Evolutionary conservation across 805 yeast genomes (phyloP).

Genomic region (Candida ulmi): DNA sequence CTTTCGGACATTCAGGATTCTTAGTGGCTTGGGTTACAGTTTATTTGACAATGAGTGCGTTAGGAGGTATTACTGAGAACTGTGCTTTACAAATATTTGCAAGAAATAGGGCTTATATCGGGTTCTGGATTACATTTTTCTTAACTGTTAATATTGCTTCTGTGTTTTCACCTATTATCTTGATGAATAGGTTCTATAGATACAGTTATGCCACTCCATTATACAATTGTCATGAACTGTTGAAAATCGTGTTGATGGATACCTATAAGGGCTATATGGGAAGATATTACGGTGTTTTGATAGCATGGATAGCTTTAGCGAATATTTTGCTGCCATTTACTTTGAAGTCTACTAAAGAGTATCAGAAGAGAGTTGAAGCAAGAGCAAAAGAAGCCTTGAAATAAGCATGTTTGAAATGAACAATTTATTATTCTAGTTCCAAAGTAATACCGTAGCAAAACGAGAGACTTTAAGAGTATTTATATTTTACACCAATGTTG

Average conservation of each 20-base stretch:
- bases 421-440: too few relatives aligned
- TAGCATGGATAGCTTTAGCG: conserved; percentile 53
- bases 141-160: conserved; percentile 61
- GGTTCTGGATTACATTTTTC: conserved; percentile 68
- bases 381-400: neutral
- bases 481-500: too few relatives aligned
- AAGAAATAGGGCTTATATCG: conserved; percentile 55
- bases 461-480: neutral
- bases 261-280: conserved; percentile 54
- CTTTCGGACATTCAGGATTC: conserved; percentile 67
- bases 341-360: neutral
- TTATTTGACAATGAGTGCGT: conserved; percentile 62
- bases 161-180: conserved; percentile 55
- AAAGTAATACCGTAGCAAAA: too few relatives aligned
- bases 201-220: conserved; percentile 68
- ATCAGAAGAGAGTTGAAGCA: neutral
- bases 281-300: conserved; percentile 49
- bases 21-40: conserved; percentile 65
- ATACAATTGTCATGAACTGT: conserved; percentile 55
- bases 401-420: too few relatives aligned
- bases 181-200: conserved; percentile 48
- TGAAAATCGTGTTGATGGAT: conserved; percentile 53
- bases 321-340: conserved; percentile 35
- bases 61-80: conserved; percentile 68
- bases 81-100: conserved; percentile 37